Base-by-base conservation (phyloP, 176 grass and related monocot species). In the Carex cristatella region DNA sequence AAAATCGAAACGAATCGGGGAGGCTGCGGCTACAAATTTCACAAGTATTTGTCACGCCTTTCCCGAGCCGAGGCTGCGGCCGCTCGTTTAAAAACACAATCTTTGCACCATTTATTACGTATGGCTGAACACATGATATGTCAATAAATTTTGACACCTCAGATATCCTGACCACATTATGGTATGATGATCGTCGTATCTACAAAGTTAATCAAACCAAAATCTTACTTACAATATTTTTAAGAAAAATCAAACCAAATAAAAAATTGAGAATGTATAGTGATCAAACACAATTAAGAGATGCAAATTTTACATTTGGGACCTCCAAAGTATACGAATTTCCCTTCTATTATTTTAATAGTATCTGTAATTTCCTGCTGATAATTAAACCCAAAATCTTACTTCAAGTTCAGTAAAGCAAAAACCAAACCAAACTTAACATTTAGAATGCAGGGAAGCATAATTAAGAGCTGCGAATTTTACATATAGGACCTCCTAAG, bases 121-220 rank as follows among this genome's bases (percentile, higher is more conserved):
- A 90, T 19, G 89, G 86, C 81, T 90, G 89, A 63, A 90, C 85
- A 4, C 65, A 79, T 27, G 89, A 90, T 58, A 90, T 35, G 81
- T 90, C 89, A 13, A 90, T 87, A 40, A 90, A 90, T 46, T 90
- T 90, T 2, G 89, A 87, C 72, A 90, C 89, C 18, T 90, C 89
- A 3, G 85, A 81, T 7, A 90, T 85, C 81, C 85, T 90, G 38
- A 90, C 85, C 75, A 90, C 89, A 33, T 90, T 87, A 85, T 90
- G 85, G 7, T 90, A 90, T 1, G 89, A 87, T 0, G 89, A 90
- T 61, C 85, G 65, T 73, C 89, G 71, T 81, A 90, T 87, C 89
- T 90, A 57, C 49, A 83, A 82, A 57, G 51, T 77, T 54, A 32
- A 56, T 77, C 27, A 78, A 56, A 79, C 1, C 27, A 5, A 55